Base-by-base conservation (phyloP, 169 alveolate genomes). In the Prorocentrum cordatum region DNA sequence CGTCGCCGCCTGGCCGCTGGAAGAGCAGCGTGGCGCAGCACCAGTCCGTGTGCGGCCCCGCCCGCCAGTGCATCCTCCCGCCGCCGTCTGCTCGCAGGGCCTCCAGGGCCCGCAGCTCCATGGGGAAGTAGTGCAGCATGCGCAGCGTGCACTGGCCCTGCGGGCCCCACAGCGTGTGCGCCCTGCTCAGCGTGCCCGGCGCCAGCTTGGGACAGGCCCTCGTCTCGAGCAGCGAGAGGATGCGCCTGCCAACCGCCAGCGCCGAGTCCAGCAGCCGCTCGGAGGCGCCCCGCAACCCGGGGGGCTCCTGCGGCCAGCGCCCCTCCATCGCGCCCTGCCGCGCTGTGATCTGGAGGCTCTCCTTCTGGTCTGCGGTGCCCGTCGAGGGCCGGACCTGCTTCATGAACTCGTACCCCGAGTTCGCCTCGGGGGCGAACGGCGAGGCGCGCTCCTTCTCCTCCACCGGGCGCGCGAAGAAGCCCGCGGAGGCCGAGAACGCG, bases 11-110 rank as follows among this genome's bases (percentile, higher is more conserved):
- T 39, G 12, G 90, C 0, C 36, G 79, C 58, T 80, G 90, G n/a
- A 80, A 80, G 61, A 80, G 35, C 9, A 80, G 58, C 9, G 90
- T 62, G 29, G 39, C 35, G n/a, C 58, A 45, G 50, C 80, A 62
- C 90, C 90, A 80, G 36, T 80, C 90, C 20, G 90, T 80, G 36
- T 80, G 90, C 0, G 90, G 90, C 22, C 90, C 90, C 20, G 90
- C 90, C 38, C 90, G 31, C 90, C 90, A 80, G 50, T 16, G 54
- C 62, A 64, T 33, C 62, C 62, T 31, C 67, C 68, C 1, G 90
- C 80, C 47, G 62, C 50, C 38, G 73, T 64, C 45, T 64, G 47
- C 73, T 64, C 14, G 10, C 36, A 16, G 5, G 20, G 50, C 7
- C 14, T 14, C 7, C 14, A 14, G 50, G 50, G 22, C 14, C 7